These are phyloP conservation scores for Galerina sulciceps DNA, from an alignment of 768 basidiomycete species.

Conservation along the genomic window DNA sequence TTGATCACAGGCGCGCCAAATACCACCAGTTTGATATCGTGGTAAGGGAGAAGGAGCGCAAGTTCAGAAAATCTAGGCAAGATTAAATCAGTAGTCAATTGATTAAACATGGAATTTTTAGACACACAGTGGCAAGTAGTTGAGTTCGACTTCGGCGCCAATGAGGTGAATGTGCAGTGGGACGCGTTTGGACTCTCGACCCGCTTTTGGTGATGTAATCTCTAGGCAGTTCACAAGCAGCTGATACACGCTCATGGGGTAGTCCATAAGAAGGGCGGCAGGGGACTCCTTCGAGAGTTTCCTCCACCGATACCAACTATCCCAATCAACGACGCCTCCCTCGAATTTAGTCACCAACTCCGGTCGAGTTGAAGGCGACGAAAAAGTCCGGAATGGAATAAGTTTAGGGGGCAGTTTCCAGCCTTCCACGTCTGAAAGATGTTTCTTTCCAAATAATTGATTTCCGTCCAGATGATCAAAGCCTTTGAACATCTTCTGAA, in stretches of 20 bases:
- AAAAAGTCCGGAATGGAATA: not conserved
- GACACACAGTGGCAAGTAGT: not conserved
- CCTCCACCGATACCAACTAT: slow-evolving; percentile 1
- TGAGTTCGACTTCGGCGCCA: not conserved
- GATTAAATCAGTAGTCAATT: too few species aligned
- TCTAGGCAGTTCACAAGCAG: not conserved
- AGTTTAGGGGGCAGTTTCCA: not conserved
- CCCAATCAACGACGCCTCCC: not conserved
- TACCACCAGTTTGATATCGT: not conserved
- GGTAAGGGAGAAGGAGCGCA: slow-evolving; percentile 1
- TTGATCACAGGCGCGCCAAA: not conserved
- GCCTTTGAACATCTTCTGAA: not conserved
- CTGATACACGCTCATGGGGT: not conserved
- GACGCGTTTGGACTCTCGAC: not conserved
- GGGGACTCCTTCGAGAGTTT: not conserved
- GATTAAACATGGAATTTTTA: not conserved
- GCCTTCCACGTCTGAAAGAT: not conserved
- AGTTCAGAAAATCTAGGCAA: not conserved
- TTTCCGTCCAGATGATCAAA: not conserved
- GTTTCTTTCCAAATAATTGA: not conserved
- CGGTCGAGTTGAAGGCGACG: not conserved
- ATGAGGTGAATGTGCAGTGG: not conserved
- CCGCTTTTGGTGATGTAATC: not conserved
- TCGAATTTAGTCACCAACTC: not conserved
- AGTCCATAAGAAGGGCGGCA: not conserved